Conservation (phyloP, 1,284 basidiomycete species). For the Sanguinoderma infundibulare region DNA sequence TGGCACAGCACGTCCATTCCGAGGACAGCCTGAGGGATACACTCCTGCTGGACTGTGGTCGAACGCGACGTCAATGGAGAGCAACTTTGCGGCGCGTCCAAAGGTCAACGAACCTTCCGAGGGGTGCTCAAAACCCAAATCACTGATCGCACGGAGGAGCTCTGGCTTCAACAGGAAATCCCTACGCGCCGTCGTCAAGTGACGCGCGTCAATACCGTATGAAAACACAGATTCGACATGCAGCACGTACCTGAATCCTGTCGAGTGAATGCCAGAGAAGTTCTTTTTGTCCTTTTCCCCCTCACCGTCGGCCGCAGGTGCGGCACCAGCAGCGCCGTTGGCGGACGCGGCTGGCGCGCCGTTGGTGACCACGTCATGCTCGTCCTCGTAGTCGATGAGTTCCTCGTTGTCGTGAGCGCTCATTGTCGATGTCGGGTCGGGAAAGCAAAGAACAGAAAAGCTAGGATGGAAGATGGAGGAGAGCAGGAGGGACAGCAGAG, state of each 20-base stretch:
- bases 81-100: neutral
- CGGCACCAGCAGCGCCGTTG: slow-evolving; percentile 53
- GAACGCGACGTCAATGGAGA: slow-evolving; percentile 2
- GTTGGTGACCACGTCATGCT: slow-evolving; percentile 82
- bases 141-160: slow-evolving; percentile 95
- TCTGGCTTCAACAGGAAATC: slow-evolving; percentile 99
- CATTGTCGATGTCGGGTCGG: slow-evolving; percentile 45
- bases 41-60: slow-evolving; percentile 95
- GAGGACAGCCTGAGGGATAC: slow-evolving; percentile 98
- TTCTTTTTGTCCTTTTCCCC: slow-evolving; percentile 92
- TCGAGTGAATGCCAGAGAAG: slow-evolving; percentile 97
- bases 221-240: neutral
- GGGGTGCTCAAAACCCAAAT: slow-evolving; percentile 99
- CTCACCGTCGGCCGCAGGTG: slow-evolving; percentile 62
- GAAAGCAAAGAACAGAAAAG: slow-evolving; percentile 31
- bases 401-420: slow-evolving; percentile 83
- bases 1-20: slow-evolving; percentile 99
- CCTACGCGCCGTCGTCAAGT: slow-evolving; percentile 46
- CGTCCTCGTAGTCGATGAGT: slow-evolving; percentile 94
- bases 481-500: slow-evolving; percentile 25
- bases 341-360: slow-evolving; percentile 52
- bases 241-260: slow-evolving; percentile 81
- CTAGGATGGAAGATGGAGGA: slow-evolving; percentile 24
- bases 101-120: slow-evolving; percentile 82
- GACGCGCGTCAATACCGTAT: slow-evolving; percentile 18